Conservation (phyloP, 148 eudicot species). For the Camellia japonica region DNA sequence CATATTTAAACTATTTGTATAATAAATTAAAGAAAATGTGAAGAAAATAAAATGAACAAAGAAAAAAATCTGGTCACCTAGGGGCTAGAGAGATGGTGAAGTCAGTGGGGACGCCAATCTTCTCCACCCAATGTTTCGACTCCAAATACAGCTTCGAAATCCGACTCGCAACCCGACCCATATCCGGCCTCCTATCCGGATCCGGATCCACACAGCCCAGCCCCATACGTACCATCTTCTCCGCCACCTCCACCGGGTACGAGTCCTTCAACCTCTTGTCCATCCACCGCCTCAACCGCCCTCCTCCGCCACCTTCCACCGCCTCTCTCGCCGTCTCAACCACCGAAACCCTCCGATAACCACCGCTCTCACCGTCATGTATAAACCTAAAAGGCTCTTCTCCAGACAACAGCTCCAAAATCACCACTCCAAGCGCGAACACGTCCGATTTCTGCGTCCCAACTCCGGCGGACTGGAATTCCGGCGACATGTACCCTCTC, state of each 20-base stretch:
- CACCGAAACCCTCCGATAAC: constrained; percentile 43
- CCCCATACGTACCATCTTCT: constrained; percentile 50
- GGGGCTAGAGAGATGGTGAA: constrained; percentile 62
- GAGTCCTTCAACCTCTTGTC: constrained; percentile 80
- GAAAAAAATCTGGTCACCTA: constrained; percentile 37
- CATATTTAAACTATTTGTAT: too few species aligned
- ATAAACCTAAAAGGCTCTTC: constrained; percentile 61
- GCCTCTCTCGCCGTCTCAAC: constrained; percentile 75
- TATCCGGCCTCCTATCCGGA: constrained; percentile 73
- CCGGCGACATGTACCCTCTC: constrained; percentile 97
- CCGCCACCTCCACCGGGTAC: constrained; percentile 80
- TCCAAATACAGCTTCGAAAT: constrained; percentile 75
- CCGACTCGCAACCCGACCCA: constrained; percentile 77
- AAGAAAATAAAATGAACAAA: background rate
- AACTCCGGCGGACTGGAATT: constrained; percentile 53
- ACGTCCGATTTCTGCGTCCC: constrained; percentile 74
- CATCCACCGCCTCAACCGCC: constrained; percentile 72
- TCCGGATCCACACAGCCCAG: constrained; percentile 74
- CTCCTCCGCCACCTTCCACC: constrained; percentile 39
- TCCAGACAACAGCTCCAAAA: constrained; percentile 73
- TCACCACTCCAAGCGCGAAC: constrained; percentile 83
- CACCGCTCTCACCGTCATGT: constrained; percentile 40
- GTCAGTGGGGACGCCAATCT: constrained; percentile 51
- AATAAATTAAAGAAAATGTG: background rate
- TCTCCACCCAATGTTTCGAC: constrained; percentile 70